A percentile compares a stretch with the other conserved stretches of the same genome.
These are phyloP conservation scores for Dendrothele bispora DNA, from an alignment of 768 basidiomycete genomes.

Conservation along the genomic window DNA sequence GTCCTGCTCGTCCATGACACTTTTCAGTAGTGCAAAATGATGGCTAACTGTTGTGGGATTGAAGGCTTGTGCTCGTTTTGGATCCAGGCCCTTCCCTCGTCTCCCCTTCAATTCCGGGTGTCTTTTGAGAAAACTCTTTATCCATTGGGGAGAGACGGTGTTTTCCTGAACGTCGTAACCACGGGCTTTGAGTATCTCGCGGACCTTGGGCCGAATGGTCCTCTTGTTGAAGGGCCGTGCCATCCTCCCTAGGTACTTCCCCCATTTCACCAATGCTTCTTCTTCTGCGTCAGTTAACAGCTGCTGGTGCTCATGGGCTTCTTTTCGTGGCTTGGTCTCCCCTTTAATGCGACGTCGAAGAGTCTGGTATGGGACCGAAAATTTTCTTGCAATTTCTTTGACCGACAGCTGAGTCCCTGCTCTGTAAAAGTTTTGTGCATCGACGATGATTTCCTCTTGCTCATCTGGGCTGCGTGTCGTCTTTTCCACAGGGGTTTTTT, in stretches of 20 bases:
- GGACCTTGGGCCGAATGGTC: slow-evolving; percentile 2
- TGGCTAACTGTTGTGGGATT: slow-evolving; percentile 26
- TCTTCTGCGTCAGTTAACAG: slow-evolving; percentile 6
- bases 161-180: too few species aligned
- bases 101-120: slow-evolving; percentile 14
- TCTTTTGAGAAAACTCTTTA: slow-evolving; percentile 11
- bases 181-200: background rate
- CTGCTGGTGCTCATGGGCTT: background rate
- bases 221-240: slow-evolving; percentile 6
- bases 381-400: too few species aligned
- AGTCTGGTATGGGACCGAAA: too few species aligned
- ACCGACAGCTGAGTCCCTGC: too few species aligned
- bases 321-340: background rate
- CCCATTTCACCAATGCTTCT: slow-evolving; percentile 9
- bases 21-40: slow-evolving; percentile 22
- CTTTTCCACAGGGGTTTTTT: too few species aligned
- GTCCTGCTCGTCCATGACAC: slow-evolving; percentile 18
- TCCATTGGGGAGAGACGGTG: slow-evolving; percentile 12
- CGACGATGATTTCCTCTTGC: too few species aligned
- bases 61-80: slow-evolving; percentile 30
- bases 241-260: background rate
- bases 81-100: slow-evolving; percentile 25
- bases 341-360: too few species aligned
- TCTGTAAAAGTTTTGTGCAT: too few species aligned
- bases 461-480: too few species aligned